Conservation (phyloP, 208 protist species). For the Lotmaria passim region DNA sequence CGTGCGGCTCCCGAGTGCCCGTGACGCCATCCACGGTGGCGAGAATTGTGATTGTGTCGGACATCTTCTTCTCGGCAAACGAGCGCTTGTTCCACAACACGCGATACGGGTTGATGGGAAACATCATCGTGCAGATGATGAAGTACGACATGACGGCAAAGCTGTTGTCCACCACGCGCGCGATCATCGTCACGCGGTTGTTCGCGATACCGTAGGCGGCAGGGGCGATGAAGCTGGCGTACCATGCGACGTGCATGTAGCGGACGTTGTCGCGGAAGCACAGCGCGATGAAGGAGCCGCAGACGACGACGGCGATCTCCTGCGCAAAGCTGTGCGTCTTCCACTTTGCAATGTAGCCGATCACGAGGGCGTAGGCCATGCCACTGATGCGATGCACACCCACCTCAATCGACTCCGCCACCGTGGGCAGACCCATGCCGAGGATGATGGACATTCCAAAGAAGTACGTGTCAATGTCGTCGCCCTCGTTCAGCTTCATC, state of each 20-base stretch:
- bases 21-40: conserved; percentile 27
- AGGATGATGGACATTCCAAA: conserved; percentile 73
- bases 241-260: conserved; percentile 58
- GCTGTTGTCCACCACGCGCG: conserved; percentile 51
- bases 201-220: conserved; percentile 43
- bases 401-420: conserved; percentile 50
- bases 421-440: conserved; percentile 57
- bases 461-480: conserved; percentile 47
- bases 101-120: conserved; percentile 61
- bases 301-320: conserved; percentile 40
- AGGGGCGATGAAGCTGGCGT: conserved; percentile 48
- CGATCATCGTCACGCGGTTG: conserved; percentile 40
- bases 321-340: conserved; percentile 41
- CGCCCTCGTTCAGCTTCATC: conserved; percentile 42
- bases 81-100: conserved; percentile 60
- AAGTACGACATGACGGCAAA: conserved; percentile 66
- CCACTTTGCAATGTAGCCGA: conserved; percentile 48
- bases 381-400: conserved; percentile 63
- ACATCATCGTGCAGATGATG: conserved; percentile 59
- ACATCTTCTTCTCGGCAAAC: conserved; percentile 36
- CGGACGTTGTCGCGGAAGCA: conserved; percentile 41
- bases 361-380: conserved; percentile 49
- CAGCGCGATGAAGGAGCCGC: conserved; percentile 38
- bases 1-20: conserved; percentile 8
- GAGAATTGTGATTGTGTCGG: conserved; percentile 51